phyloP scores from a whole-genome alignment of 2,329 filamentous ascomycete species.

The Talaromyces sp. region DNA sequence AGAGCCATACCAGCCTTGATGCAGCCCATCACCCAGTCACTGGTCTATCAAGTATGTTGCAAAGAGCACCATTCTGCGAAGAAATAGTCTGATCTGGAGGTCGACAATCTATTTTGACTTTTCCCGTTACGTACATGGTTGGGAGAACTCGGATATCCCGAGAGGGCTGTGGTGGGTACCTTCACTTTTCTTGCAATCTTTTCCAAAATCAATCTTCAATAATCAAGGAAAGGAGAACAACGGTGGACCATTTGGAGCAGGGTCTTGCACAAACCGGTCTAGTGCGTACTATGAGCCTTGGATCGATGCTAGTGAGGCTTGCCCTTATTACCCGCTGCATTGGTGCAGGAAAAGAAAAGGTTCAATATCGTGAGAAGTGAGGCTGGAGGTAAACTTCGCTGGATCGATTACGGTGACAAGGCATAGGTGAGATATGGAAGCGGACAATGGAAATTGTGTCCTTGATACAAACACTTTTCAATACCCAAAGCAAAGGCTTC shows the following conservation, averaged over 20 bases:
- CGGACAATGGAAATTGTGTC: not conserved
- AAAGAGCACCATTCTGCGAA: not conserved
- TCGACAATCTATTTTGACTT: not conserved
- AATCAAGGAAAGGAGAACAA: not conserved
- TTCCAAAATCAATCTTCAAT: too few species aligned
- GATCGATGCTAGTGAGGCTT: not conserved
- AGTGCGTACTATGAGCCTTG: not conserved
- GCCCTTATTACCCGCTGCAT: not conserved
- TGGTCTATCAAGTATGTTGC: not conserved
- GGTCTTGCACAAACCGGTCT: not conserved
- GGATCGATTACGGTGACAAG: not conserved
- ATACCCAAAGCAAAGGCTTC: constrained; percentile 3
- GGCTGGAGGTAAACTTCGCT: not conserved
- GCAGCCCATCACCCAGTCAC: not conserved
- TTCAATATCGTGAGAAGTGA: not conserved
- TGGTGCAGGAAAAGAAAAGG: not conserved
- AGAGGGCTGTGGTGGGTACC: too few species aligned
- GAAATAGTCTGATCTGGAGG: not conserved
- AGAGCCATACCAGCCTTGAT: too few species aligned
- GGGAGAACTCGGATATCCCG: too few species aligned
- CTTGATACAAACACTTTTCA: not conserved
- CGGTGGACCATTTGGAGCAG: not conserved
- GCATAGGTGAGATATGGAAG: not conserved
- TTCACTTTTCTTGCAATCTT: too few species aligned
- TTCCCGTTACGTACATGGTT: too few species aligned